Base-by-base conservation (phyloP, 2,329 filamentous ascomycete genomes). In the Talaromyces atroroseus region DNA sequence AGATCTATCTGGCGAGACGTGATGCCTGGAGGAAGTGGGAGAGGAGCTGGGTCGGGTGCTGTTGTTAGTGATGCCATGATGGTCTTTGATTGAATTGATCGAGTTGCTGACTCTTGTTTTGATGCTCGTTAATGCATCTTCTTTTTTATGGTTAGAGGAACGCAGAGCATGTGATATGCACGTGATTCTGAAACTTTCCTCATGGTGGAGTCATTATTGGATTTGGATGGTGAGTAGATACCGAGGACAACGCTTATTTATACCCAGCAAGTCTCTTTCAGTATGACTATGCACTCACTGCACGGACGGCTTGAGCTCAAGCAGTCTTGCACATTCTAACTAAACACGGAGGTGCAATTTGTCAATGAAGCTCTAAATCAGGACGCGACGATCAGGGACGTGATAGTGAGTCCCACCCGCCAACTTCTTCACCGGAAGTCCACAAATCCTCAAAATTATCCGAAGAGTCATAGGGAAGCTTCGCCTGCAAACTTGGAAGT, bases 1-100 rank as follows among this genome's bases (percentile, higher is more conserved):
- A 82, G 84, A 64, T 81, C 75, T 61, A 87, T 66, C 60, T 82
- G 81, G 61, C 80, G 78, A 56, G 83, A 80, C 16, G 72, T 74
- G 50, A 88, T 73, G 24, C 78, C 79, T 18, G 71, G 36, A 1
- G 83, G 82, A 2, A 88, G 75, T n/a, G 78, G 77, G 32, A 83
- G 68, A 24, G 80, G 76, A 42, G 71, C 65, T 34, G 78, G 62
- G 60, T 61, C 58, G 24, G 49, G 59, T 48, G 61, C 26, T 26
- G 57, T 59, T 51, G 61, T 61, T 24, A 58, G 51, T 18, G 42
- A 40, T 38, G 56, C 50, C 56, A 58, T 58, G 7, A 12, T 42
- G 38, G n/a, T 47, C 29, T 7, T 16, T 20, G 5, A 16, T 24
- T 52, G 23, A 7, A 20, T 40, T 3, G 1, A 26, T 36, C n/a